phyloP scores from a whole-genome alignment of 2,329 filamentous ascomycete genomes.

The Sclerotinia sclerotiorum region DNA sequence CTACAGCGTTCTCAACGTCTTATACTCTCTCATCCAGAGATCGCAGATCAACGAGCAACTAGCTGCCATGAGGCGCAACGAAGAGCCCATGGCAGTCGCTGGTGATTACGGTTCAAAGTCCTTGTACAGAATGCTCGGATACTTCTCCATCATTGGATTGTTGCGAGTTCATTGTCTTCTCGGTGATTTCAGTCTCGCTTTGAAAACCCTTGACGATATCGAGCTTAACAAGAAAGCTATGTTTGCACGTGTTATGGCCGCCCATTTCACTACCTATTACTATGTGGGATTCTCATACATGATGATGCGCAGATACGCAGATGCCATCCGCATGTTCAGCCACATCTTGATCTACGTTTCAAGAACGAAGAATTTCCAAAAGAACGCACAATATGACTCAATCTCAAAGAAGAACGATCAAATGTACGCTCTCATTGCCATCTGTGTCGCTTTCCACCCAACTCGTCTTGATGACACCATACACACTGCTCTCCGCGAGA shows the following conservation, averaged over 20 bases:
- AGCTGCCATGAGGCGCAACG: constrained; percentile 87
- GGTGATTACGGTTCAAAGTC: constrained; percentile 94
- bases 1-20: constrained; percentile 98
- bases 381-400: constrained; percentile 96
- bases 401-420: constrained; percentile 99
- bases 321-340: constrained; percentile 99
- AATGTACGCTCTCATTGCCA: constrained; percentile 98
- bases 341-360: constrained; percentile 99
- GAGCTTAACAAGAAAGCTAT: constrained; percentile 99
- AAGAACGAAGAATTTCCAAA: constrained; percentile 99
- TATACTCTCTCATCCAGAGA: constrained; percentile 97
- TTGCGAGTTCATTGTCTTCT: constrained; percentile 94
- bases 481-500: constrained; percentile 95
- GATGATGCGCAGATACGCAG: constrained; percentile 99
- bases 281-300: constrained; percentile 99
- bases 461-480: constrained; percentile 98
- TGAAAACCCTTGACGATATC: constrained; percentile 99
- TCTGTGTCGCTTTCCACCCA: constrained; percentile 97
- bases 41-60: constrained; percentile 98
- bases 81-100: constrained; percentile 83
- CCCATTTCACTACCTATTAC: constrained; percentile 99
- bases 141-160: constrained; percentile 98
- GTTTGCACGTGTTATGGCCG: constrained; percentile 99
- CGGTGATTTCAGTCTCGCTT: constrained; percentile 94
- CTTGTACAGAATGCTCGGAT: constrained; percentile 96